phyloP scores from a whole-genome alignment of 768 basidiomycete species.

The Boletus tylopilopsis region DNA sequence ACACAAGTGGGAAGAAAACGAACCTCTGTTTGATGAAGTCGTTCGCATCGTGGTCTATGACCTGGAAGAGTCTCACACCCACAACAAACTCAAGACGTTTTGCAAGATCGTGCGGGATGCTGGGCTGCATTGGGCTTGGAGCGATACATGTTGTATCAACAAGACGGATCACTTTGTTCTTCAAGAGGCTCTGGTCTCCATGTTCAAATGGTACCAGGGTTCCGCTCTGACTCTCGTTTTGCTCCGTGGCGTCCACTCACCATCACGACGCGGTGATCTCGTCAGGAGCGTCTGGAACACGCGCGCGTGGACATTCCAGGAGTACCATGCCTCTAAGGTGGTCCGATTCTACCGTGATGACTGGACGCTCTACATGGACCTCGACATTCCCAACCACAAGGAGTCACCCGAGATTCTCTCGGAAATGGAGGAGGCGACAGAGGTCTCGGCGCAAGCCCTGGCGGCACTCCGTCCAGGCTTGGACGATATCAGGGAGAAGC shows the following conservation, averaged over 20 bases:
- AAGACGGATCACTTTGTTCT: neutral
- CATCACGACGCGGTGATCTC: neutral
- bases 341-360: neutral
- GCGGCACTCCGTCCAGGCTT: neutral
- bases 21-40: neutral
- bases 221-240: neutral
- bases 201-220: neutral
- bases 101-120: neutral
- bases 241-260: neutral
- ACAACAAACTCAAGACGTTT: neutral
- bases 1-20: neutral
- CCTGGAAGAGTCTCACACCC: neutral
- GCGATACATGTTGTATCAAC: constrained; percentile 1
- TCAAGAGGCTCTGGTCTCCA: neutral
- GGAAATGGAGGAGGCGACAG: neutral
- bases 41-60: neutral
- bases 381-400: neutral
- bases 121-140: neutral
- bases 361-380: neutral
- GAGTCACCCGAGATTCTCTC: neutral
- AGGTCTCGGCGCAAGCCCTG: neutral
- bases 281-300: neutral
- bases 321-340: neutral
- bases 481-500: neutral
- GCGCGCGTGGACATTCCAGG: neutral